phyloP scores from a whole-genome alignment of 2,329 filamentous ascomycete species.

The Pleomassaria siparia region DNA sequence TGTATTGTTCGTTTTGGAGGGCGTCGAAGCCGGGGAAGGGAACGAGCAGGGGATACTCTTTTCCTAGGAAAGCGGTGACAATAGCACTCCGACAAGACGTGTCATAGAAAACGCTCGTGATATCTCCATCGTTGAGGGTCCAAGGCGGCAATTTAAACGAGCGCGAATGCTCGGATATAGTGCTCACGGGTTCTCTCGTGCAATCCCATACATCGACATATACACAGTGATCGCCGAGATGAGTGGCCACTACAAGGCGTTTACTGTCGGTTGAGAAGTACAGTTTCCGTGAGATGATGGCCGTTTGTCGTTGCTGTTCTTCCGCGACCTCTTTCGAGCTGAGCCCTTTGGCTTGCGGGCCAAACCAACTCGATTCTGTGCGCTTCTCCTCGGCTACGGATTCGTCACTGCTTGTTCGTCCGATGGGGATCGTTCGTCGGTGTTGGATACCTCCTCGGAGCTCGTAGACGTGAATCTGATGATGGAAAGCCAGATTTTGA shows the following conservation, averaged over 20 bases:
- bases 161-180: slow-evolving; percentile 27
- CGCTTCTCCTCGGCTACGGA: slow-evolving; percentile 4
- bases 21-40: slow-evolving; percentile 28
- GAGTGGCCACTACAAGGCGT: slow-evolving; percentile 36
- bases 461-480: slow-evolving; percentile 28
- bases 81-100: slow-evolving; percentile 26
- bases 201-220: slow-evolving; percentile 32
- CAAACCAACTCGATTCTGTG: slow-evolving; percentile 24
- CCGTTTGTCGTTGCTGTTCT: slow-evolving; percentile 28
- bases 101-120: slow-evolving; percentile 41
- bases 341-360: slow-evolving; percentile 14
- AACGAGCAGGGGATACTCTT: slow-evolving; percentile 27
- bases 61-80: slow-evolving; percentile 32
- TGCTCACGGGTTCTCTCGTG: slow-evolving; percentile 25
- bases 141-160: slow-evolving; percentile 32
- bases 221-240: slow-evolving; percentile 34
- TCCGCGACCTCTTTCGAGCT: slow-evolving; percentile 30
- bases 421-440: slow-evolving; percentile 21
- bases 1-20: slow-evolving; percentile 31
- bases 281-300: slow-evolving; percentile 33
- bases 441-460: slow-evolving; percentile 22
- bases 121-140: slow-evolving; percentile 38
- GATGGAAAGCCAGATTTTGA: slow-evolving; percentile 23
- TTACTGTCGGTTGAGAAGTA: slow-evolving; percentile 39
- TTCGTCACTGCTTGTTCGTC: slow-evolving; percentile 18